A percentile compares a stretch with the other conserved stretches of the same genome.
These are phyloP conservation scores for Scenedesmus sp. DNA, from an alignment of 163 green algal species.

Conservation along the genomic window DNA sequence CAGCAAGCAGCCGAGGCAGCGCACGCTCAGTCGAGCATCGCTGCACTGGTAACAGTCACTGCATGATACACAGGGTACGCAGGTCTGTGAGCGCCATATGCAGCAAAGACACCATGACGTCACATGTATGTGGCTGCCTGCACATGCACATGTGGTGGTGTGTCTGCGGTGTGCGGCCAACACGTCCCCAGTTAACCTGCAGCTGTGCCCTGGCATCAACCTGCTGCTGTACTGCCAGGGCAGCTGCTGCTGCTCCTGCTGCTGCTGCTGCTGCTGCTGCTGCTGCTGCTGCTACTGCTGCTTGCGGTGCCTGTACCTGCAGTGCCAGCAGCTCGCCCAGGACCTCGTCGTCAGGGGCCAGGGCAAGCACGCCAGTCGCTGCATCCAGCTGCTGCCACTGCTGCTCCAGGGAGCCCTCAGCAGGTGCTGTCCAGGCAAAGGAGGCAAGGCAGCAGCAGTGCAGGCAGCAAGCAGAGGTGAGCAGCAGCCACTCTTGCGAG, in stretches of 20 bases:
- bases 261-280: neutral
- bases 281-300: neutral
- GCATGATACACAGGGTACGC: neutral
- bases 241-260: neutral
- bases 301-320: constrained; percentile 38
- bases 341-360: constrained; percentile 91
- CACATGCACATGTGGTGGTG: neutral
- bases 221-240: neutral
- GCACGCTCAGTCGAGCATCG: neutral
- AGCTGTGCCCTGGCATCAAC: no score
- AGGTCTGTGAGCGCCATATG: neutral
- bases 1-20: neutral
- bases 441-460: neutral
- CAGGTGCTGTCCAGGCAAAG: constrained; percentile 14
- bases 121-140: neutral
- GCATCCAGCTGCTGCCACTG: constrained; percentile 44
- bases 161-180: neutral
- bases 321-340: constrained; percentile 87
- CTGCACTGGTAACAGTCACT: neutral
- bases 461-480: neutral
- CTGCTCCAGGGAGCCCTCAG: constrained; percentile 32
- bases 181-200: neutral
- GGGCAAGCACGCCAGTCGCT: constrained; percentile 63
- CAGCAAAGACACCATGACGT: neutral
- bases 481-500: neutral